Base-by-base conservation (phyloP, 768 basidiomycete species). In the Mycena metata region DNA sequence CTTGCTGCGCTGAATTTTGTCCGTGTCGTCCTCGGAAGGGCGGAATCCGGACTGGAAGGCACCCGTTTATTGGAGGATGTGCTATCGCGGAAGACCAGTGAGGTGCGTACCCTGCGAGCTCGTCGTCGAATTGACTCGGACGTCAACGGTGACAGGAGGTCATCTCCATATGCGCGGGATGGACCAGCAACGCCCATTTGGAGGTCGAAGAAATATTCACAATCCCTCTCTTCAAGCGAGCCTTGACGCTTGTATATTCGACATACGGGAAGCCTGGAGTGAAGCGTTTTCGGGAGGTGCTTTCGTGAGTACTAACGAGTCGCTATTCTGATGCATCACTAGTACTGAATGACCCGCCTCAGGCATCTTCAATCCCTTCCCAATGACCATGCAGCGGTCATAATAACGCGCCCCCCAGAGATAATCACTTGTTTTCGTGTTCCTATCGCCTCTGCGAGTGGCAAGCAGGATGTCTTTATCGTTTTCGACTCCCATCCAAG, bases 371-470 rank as follows among this genome's bases (percentile, higher is more conserved):
- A 84, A 75, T 76, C 74, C 62, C 23, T 61, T 39, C 13, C 64
- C 62, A 2, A 72, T 61, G 50, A 72, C 23, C 35, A 76, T 66
- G 64, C 82, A 50, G 85, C 84, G 60, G 80, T 79, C 41, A 81
- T 91, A 57, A 87, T 92, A 67, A 92, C 91, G 0, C 89, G 90
- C 23, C 90, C 91, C 41, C 91, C 91, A 0, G 91, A 92, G 73
- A 91, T 92, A 59, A 76, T 92, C 15, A 82, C 85, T 19, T 86
- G 89, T 73, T 73, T 90, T 67, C 80, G 80, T 59, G 77, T 82
- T 16, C 74, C 76, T 16, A 71, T 71, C n/a, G 23, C 73, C n/a
- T 66, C 73, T 1, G 60, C 50, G 36, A 70, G 33, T 4, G 66
- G 43, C 59, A n/a, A 41, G 33, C 45, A 62, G 23, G 16, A 75